Evolutionary conservation across 805 yeast genomes (phyloP), one percentile per base, ranked within the genome.

Genomic region (Barnettozyma californica): DNA sequence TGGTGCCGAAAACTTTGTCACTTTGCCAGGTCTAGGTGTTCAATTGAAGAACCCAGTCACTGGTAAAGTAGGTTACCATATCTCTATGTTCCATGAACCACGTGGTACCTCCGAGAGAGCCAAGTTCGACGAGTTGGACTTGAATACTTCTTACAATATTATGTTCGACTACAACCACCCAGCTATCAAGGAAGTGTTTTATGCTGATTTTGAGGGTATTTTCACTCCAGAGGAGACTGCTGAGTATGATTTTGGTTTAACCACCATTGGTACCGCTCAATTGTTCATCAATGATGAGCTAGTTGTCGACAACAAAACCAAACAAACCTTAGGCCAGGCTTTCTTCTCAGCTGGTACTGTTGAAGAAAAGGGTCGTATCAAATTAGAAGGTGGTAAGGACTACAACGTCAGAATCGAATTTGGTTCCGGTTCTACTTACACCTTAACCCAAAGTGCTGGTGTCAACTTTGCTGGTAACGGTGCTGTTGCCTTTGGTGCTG

Each of bases 341-440:
- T 80, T 78, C 67, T 78, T 78, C 62, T 76, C 77, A 13, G 56
- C 67, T 60, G 87, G 84, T 44, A 74, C 86, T n/a, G 57, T 70
- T 35, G 84, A 80, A 61, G 80, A 67, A 53, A 63, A 56, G 9
- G 73, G 74, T 5, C 53, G 59, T 7, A 57, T 73, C 27, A 37
- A 54, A 1, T 64, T 79, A 47, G 69, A 66, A 45, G 69, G 68
- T 50, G 84, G 82, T 3, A 59, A 64, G 42, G 55, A 59, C 19
- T 79, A 80, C 66, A 65, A 69, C 26, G 49, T 79, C 50, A 68
- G 62, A 49, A 70, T 79, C 42, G 77, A 74, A 56, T 80, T 69
- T 55, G 85, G 83, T 19, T 68, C 79, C n/a, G 68, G 74, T 19
- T 64, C 66, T 11, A 78, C 82, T 50, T 57, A 58, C 43, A 54